Base-by-base conservation (phyloP, 495 filamentous ascomycete species). In the Penicillium parvum region DNA sequence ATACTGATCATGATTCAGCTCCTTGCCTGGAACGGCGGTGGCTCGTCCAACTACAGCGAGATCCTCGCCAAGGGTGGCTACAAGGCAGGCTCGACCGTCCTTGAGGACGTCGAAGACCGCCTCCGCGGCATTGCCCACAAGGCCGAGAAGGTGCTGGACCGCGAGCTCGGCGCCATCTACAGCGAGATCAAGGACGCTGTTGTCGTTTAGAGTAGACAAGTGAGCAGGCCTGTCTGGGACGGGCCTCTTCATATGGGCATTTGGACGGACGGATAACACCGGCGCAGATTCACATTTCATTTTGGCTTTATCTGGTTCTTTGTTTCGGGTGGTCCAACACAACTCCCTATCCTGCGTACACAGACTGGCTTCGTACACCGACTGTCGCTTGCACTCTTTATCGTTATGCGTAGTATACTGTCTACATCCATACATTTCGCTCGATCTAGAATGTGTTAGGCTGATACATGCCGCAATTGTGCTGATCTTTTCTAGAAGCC, bases 21-120 rank as follows among this genome's bases (percentile, higher is more conserved):
- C 49, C 90, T 99, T 36, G 91, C 91, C 65, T 99, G 92, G 91
- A 99, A 99, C 76, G 94, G 94, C 65, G 94, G 89, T 71, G 94
- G 94, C 51, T 84, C 79, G 51, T 78, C 76, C 65, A 97, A 99
- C 81, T 94, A 88, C 76, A 77, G 77, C 50, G 74, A 85, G 45
- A 97, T 99, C 52, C 72, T 96, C 52, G 77, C 66, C 71, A 77
- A 67, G 70, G 87, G 69, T 56, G 65, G 68, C 33, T 68, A 71
- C 62, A 63, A 68, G 55, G 60, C 47, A 18, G 53, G 41, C 32
- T 37, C 42, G 32, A 46, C 56, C 15, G 41, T 22, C 20, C n/a
- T n/a, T n/a, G 32, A 43, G 20, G 37, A 52, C 28, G 26, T 66
- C 34, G 48, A 63, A 43, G 53, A 61, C 26, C 56, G 55, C 37